phyloP scores from a whole-genome alignment of 2,329 filamentous ascomycete genomes.

The Mycosphaerella arachidis region DNA sequence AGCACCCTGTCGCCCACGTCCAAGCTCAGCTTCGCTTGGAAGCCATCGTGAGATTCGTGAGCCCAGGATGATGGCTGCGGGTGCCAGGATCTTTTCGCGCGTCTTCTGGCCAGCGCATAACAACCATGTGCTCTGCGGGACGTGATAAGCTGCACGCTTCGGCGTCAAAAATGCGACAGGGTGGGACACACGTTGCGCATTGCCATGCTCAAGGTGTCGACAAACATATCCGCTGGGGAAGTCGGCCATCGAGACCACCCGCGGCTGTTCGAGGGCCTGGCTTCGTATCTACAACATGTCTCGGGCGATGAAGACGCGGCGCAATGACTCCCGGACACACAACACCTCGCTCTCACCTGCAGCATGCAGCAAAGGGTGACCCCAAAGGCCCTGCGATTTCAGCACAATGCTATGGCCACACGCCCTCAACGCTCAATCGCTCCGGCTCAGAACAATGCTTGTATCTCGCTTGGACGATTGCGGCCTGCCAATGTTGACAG shows the following conservation, averaged over 20 bases:
- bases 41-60: background rate
- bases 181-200: no score
- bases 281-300: background rate
- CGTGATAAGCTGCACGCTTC: background rate
- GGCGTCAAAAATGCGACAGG: background rate
- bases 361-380: background rate
- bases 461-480: background rate
- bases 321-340: no score
- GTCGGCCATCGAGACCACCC: background rate
- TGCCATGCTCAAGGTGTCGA: background rate
- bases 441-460: background rate
- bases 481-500: background rate
- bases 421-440: background rate
- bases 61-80: background rate
- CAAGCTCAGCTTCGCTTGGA: background rate
- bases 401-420: background rate
- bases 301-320: background rate
- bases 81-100: background rate
- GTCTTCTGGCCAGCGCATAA: background rate
- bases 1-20: background rate
- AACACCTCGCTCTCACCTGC: background rate
- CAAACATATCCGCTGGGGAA: background rate
- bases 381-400: background rate
- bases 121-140: background rate
- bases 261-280: background rate